Evolutionary conservation across 305 asterid genomes (phyloP).

Genomic region (Rubia tinctorum): DNA sequence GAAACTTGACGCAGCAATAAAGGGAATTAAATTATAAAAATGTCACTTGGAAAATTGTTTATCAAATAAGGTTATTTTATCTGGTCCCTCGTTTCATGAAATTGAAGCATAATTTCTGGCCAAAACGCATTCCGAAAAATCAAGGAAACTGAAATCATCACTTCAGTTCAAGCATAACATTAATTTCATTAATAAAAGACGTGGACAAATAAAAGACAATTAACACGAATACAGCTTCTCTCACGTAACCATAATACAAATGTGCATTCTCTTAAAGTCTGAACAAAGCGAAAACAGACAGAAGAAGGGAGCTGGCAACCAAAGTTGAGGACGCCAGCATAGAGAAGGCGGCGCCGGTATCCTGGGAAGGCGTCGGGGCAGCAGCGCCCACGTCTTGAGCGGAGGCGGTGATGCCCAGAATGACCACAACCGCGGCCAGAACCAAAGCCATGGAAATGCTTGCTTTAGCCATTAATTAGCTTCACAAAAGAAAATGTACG

Average conservation of each 20-base stretch:
- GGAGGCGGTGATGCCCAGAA: slow-evolving; percentile 15
- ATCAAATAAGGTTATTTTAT: too few relatives aligned
- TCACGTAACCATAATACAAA: neutral
- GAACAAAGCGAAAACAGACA: slow-evolving; percentile 21
- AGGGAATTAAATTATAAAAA: too few relatives aligned
- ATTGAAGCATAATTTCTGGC: too few relatives aligned
- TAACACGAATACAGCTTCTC: neutral
- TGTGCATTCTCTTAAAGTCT: slow-evolving; percentile 12
- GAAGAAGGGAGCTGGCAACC: slow-evolving; percentile 21
- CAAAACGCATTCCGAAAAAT: too few relatives aligned
- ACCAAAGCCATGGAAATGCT: slow-evolving; percentile 17
- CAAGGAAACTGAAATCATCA: too few relatives aligned
- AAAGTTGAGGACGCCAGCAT: slow-evolving; percentile 16
- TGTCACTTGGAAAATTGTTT: too few relatives aligned
- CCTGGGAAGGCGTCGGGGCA: slow-evolving; percentile 26
- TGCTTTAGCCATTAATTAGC: slow-evolving; percentile 19
- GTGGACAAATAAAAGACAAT: too few relatives aligned
- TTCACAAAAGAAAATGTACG: neutral
- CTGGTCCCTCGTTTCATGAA: too few relatives aligned
- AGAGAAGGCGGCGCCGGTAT: slow-evolving; percentile 26
- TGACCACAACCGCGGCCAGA: slow-evolving; percentile 4
- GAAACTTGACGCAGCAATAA: too few relatives aligned
- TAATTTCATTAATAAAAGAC: too few relatives aligned
- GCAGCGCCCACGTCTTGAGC: slow-evolving; percentile 16
- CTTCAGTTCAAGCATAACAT: too few relatives aligned